Evolutionary conservation across 2,329 filamentous ascomycete species (phyloP).

Genomic region (Drechslerella dactyloides): DNA sequence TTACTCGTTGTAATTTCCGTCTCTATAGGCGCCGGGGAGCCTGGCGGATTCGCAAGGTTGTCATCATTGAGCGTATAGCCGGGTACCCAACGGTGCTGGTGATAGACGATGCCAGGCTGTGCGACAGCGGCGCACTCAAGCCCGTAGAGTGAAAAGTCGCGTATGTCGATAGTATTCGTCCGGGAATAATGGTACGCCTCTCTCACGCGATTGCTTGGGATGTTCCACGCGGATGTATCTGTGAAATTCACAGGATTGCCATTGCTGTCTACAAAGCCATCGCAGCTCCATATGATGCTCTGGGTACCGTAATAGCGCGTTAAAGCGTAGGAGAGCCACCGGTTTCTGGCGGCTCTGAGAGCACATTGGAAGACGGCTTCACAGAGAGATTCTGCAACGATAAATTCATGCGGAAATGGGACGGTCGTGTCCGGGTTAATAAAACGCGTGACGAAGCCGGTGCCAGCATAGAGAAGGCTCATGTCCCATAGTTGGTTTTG

Average conservation of each 20-base stretch:
- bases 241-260: background rate
- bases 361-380: background rate
- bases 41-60: background rate
- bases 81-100: background rate
- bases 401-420: background rate
- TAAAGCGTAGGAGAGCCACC: background rate
- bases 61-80: background rate
- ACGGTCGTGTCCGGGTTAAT: background rate
- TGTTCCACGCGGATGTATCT: background rate
- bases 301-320: background rate
- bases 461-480: background rate
- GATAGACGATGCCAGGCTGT: background rate
- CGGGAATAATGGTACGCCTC: background rate
- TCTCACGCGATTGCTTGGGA: slow-evolving; percentile 1
- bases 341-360: background rate
- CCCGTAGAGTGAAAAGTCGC: background rate
- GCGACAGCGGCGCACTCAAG: background rate
- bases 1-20: background rate
- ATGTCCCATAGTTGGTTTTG: background rate
- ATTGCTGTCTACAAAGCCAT: background rate
- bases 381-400: background rate
- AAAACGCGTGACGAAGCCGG: background rate
- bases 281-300: background rate
- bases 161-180: background rate
- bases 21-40: background rate